Evolutionary conservation across 805 yeast species (phyloP).

Genomic region (Candida nonsorbophila): DNA sequence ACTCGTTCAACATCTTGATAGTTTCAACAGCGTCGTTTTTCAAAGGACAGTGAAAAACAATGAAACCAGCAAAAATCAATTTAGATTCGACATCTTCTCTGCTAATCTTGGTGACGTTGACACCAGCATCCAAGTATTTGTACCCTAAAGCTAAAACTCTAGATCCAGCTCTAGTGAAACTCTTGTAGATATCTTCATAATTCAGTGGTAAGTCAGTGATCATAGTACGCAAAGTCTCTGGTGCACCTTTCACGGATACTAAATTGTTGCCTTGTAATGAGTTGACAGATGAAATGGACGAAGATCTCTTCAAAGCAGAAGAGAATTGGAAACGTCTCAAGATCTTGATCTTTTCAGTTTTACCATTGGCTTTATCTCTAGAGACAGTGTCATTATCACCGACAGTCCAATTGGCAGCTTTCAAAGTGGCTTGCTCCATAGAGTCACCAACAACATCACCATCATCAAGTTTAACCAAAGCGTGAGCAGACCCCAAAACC

Average conservation of each 20-base stretch:
- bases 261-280: slow-evolving; percentile 46
- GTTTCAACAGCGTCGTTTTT: slow-evolving; percentile 90
- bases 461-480: slow-evolving; percentile 87
- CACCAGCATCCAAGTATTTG: slow-evolving; percentile 55
- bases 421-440: slow-evolving; percentile 95
- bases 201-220: slow-evolving; percentile 62
- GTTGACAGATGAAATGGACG: slow-evolving; percentile 66
- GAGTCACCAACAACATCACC: slow-evolving; percentile 99
- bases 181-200: slow-evolving; percentile 82
- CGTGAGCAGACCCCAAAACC: slow-evolving; percentile 93
- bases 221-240: slow-evolving; percentile 87
- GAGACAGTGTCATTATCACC: slow-evolving; percentile 69
- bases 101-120: slow-evolving; percentile 48
- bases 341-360: slow-evolving; percentile 54
- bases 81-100: slow-evolving; percentile 75
- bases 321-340: slow-evolving; percentile 95
- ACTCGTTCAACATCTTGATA: slow-evolving; percentile 86
- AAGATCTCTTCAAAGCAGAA: slow-evolving; percentile 90
- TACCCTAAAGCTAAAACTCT: slow-evolving; percentile 95
- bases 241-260: slow-evolving; percentile 96
- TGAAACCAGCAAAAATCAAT: slow-evolving; percentile 81
- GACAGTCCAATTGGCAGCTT: slow-evolving; percentile 81
- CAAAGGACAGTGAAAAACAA: slow-evolving; percentile 96
- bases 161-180: slow-evolving; percentile 91
- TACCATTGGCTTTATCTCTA: slow-evolving; percentile 27